Evolutionary conservation across 2,329 filamentous ascomycete species (phyloP), one percentile per base, ranked within the genome.

Genomic region (Purpureocillium lavendulum): DNA sequence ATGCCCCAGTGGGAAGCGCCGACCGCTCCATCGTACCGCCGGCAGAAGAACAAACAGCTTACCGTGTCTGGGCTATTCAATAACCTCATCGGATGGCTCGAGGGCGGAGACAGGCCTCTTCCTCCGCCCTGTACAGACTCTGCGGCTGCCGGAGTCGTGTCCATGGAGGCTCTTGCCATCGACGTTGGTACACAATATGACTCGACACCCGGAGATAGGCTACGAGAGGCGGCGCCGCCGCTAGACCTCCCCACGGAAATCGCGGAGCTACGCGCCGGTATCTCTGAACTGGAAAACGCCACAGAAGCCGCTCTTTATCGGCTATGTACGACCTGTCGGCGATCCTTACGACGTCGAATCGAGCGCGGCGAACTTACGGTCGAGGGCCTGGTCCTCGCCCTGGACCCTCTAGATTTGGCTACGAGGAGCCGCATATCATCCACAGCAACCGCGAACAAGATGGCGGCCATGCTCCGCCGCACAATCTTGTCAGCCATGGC

Each of bases 1-100:
- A 56, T 66, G 39, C 74, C 71, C 70, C 60, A 62, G 35, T 79
- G 75, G 75, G 56, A 67, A 30, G 61, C 73, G 8, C 74, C 75
- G 8, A 65, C 55, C 11, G 42, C 56, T 3, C 45, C 55, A 9
- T 49, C 54, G 37, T 41, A 51, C 7, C 54, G 54, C 4, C 49
- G 46, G n/a, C 45, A 43, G 18, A 55, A 53, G 40, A 45, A 45
- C 29, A 32, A 44, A 12, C 42, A 43, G 13, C 29, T 52, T 7
- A 50, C 40, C 21, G 37, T 50, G 1, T 46, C 45, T 5, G 42
- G 37, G 1, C 13, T 55, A 1, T 38, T 60, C 15, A 53, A 54
- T n/a, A 50, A 38, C 32, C 56, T 57, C 40, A 48, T 59, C 11
- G 37, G 45, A 14, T 56, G 56, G 54, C 44, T 59, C n/a, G 45